phyloP scores from a whole-genome alignment of 2,329 filamentous ascomycete species.

The Claviceps sp. region DNA sequence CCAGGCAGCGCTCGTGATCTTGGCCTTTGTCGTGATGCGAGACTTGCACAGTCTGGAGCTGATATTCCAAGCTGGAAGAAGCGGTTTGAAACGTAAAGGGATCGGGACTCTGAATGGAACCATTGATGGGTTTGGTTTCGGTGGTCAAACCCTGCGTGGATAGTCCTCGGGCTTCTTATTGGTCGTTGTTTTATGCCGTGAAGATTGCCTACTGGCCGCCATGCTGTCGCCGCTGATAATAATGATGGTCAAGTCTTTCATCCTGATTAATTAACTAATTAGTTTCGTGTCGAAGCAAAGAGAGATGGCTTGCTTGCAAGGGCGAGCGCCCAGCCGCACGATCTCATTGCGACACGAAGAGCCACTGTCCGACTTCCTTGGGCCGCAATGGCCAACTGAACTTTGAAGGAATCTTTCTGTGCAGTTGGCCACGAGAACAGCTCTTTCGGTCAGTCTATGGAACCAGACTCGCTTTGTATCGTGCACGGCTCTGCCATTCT shows the following conservation, averaged over 20 bases:
- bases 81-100: not conserved
- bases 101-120: not conserved
- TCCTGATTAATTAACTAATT: not conserved
- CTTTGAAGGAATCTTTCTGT: not conserved
- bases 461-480: not conserved
- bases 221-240: not conserved
- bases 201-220: too few species aligned
- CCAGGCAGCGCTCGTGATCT: not conserved
- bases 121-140: not conserved
- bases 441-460: not conserved
- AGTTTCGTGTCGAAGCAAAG: not conserved
- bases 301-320: not conserved
- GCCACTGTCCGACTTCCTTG: not conserved
- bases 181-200: not conserved
- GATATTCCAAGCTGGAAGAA: not conserved
- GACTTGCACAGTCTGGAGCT: not conserved
- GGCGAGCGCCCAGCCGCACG: not conserved
- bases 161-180: not conserved
- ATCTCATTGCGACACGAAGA: not conserved
- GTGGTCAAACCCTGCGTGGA: not conserved
- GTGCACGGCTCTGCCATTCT: not conserved
- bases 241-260: not conserved
- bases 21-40: not conserved
- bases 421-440: not conserved
- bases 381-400: not conserved